Base-by-base conservation (phyloP, 1,139 yeast species). In the Kodamaea fungicola region DNA sequence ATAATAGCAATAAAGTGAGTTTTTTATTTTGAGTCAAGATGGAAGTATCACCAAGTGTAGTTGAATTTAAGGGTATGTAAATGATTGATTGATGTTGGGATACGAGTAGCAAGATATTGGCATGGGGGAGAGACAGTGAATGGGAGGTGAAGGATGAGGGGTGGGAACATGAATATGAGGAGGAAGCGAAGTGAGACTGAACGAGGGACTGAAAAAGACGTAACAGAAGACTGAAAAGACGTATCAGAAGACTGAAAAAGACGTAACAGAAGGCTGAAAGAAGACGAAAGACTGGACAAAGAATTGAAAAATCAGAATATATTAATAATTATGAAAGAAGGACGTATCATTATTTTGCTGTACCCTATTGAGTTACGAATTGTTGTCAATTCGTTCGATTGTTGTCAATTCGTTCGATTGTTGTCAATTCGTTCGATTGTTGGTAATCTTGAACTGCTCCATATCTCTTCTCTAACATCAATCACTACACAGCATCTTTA, bases 1-100 rank as follows among this genome's bases (percentile, higher is more conserved):
- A 27, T 30, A 19, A 30, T 7, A 30, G 12, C 25, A 22, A 27
- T 10, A 8, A 8, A 10, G 12, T 9, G 12, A 8, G 23, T 7
- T 7, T 12, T 28, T 12, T 12, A 29, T 28, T 22, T 24, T 30
- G 29, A 26, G 34, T n/a, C 49, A 63, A 38, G 39, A 80, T 81
- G 87, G 83, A 79, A 59, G 75, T 81, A 42, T 62, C 73, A 34
- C 86, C 88, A 37, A 66, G 64, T 44, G 62, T 61, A 41, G 72
- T 81, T 55, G 90, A 83, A 64, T 86, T 84, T 62, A 76, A 77
- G 56, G 83, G 94, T 84, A 78, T 59, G 92, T 80, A 32, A 3
- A 9, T 12, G 32, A 30, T 7, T 22, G 24, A 23, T 34, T 23
- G 31, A 27, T 34, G n/a, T n/a, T n/a, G n/a, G n/a, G n/a, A n/a